Evolutionary conservation across 2,329 filamentous ascomycete genomes (phyloP).

Genomic region (Neoarthrinium moseri): DNA sequence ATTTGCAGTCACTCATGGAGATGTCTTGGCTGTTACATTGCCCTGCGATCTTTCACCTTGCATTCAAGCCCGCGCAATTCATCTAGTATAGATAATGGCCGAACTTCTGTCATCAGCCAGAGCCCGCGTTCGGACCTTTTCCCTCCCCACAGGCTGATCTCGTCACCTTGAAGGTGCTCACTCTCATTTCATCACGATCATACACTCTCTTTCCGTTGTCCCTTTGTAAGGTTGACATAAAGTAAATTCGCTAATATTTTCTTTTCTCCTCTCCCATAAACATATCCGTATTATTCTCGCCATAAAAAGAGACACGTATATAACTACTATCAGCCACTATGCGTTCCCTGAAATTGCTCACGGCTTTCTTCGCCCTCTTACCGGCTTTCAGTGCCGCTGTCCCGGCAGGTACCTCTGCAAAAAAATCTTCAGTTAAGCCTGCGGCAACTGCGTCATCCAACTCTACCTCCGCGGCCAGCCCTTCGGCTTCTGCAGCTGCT

Average conservation of each 20-base stretch:
- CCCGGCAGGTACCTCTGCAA: background rate
- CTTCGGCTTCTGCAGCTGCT: background rate
- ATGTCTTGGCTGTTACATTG: slow-evolving; percentile 2
- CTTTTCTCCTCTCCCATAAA: background rate
- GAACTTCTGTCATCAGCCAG: too few relatives aligned
- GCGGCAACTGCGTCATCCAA: background rate
- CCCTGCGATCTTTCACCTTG: background rate
- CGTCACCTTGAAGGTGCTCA: slow-evolving; percentile 7
- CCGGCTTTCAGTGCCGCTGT: slow-evolving; percentile 1
- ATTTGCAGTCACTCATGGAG: too few relatives aligned
- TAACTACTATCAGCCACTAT: too few relatives aligned
- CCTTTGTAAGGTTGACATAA: slow-evolving; percentile 5
- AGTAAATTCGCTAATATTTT: too few relatives aligned
- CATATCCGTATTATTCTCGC: background rate
- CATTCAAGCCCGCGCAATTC: background rate
- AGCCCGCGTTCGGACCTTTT: background rate
- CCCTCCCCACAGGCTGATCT: background rate
- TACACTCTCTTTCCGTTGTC: background rate
- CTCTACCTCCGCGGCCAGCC: background rate
- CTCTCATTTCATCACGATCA: slow-evolving; percentile 2
- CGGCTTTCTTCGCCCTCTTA: background rate
- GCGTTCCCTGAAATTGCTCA: slow-evolving; percentile 1
- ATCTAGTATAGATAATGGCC: background rate
- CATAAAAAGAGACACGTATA: too few relatives aligned
- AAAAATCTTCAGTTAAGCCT: background rate